phyloP scores from a whole-genome alignment of 805 yeast genomes.

The Lipomyces mesembrius region DNA sequence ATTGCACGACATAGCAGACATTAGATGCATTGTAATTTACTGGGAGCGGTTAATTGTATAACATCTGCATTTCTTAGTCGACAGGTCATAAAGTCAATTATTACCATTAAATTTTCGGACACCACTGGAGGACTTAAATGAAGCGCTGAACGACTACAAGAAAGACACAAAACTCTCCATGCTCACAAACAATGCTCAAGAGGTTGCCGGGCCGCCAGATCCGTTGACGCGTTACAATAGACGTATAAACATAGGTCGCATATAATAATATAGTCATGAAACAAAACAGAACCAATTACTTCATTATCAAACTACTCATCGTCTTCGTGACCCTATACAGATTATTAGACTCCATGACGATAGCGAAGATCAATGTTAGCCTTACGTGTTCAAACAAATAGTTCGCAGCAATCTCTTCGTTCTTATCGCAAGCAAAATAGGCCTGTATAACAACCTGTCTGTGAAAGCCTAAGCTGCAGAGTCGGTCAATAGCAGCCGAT shows the following conservation, averaged over 20 bases:
- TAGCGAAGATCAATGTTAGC: neutral
- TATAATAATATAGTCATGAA: neutral
- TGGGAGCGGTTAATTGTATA: neutral
- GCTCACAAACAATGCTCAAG: slow-evolving; percentile 5
- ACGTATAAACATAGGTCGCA: neutral
- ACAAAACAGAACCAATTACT: slow-evolving; percentile 2
- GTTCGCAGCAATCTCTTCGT: slow-evolving; percentile 96
- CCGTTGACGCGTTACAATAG: neutral
- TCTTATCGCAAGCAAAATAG: slow-evolving; percentile 96
- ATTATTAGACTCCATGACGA: neutral
- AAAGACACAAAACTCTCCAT: neutral
- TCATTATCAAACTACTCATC: slow-evolving; percentile 24
- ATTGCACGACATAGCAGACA: slow-evolving; percentile 49
- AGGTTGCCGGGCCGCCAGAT: neutral
- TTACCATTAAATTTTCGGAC: neutral
- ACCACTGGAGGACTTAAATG: neutral
- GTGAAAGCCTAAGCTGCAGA: slow-evolving; percentile 92
- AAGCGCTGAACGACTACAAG: neutral
- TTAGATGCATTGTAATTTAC: neutral
- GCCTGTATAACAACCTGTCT: slow-evolving; percentile 87
- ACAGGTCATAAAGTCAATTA: neutral
- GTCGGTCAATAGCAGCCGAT: slow-evolving; percentile 83
- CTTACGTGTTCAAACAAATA: slow-evolving; percentile 63
- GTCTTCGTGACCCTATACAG: slow-evolving; percentile 34
- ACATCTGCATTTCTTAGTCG: neutral